A percentile compares a stretch with the other conserved stretches of the same genome.
These are phyloP conservation scores for Lunasporangiospora selenospora DNA, from an alignment of 192 early-diverging fungal genomes.

Conservation along the genomic window DNA sequence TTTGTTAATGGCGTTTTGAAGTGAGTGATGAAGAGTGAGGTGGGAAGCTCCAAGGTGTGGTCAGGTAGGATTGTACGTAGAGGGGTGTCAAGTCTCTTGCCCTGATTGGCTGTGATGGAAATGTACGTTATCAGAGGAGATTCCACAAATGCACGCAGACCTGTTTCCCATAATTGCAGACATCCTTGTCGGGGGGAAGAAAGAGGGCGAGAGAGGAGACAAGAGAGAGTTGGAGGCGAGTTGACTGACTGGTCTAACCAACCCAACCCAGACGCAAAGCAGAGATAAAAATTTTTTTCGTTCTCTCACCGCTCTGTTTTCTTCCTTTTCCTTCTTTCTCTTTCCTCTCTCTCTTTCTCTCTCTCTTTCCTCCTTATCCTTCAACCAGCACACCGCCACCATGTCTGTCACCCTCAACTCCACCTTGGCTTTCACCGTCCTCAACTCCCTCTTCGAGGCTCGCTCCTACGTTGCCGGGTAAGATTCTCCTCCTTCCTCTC, in stretches of 20 bases:
- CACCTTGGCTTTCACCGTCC: conserved; percentile 67
- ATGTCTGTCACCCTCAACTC: conserved; percentile 75
- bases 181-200: no score
- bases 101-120: neutral
- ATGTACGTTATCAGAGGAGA: no score
- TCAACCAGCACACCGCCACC: conserved; percentile 32
- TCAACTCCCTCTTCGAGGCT: conserved; percentile 80
- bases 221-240: no score
- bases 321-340: conserved; percentile 1
- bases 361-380: conserved; percentile 16
- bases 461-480: conserved; percentile 82
- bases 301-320: conserved; percentile 5
- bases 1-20: neutral
- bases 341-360: conserved; percentile 18
- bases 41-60: no score
- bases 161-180: no score
- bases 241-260: no score
- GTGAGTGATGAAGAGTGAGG: no score
- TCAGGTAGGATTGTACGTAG: no score
- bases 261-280: no score
- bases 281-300: conserved; percentile 24
- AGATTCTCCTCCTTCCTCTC: conserved; percentile 29
- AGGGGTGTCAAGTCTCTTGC: no score
- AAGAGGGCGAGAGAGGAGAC: no score
- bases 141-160: no score